A percentile compares a stretch with the other conserved stretches of the same genome.
These are phyloP conservation scores for Aspergillus tanneri DNA, from an alignment of 2,329 filamentous ascomycete species.

Conservation along the genomic window DNA sequence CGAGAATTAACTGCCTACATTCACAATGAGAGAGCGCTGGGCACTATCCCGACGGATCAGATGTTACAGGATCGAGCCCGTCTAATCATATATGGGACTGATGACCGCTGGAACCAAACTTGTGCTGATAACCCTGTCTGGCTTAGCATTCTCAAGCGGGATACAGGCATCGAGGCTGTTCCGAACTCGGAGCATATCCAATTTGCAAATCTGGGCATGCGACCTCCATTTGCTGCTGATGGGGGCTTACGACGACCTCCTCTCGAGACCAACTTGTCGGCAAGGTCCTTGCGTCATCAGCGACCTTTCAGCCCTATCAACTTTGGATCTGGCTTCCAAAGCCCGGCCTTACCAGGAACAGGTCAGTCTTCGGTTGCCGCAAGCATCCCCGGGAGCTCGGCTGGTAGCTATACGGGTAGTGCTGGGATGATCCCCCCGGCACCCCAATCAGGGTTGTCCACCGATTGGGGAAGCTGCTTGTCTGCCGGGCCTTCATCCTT, in stretches of 20 bases:
- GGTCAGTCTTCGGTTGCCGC: constrained; percentile 36
- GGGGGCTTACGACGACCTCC: constrained; percentile 37
- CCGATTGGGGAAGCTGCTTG: constrained; percentile 36
- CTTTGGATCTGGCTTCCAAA: constrained; percentile 34
- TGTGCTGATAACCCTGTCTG: constrained; percentile 49
- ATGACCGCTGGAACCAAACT: constrained; percentile 45
- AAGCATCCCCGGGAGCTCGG: constrained; percentile 38
- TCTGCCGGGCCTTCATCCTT: constrained; percentile 32
- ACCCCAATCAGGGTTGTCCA: constrained; percentile 28
- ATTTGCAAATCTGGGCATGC: constrained; percentile 42
- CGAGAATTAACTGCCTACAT: constrained; percentile 43
- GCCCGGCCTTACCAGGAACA: constrained; percentile 30
- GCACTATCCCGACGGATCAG: constrained; percentile 38
- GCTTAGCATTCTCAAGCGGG: constrained; percentile 47
- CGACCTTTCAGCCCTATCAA: constrained; percentile 27
- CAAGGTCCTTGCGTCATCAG: constrained; percentile 24
- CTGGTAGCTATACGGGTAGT: constrained; percentile 38
- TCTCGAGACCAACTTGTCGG: constrained; percentile 34
- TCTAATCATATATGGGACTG: constrained; percentile 33
- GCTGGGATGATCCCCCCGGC: constrained; percentile 29
- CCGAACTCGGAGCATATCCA: constrained; percentile 35
- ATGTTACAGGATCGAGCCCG: constrained; percentile 40
- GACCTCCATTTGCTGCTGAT: constrained; percentile 43
- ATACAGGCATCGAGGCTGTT: constrained; percentile 38
- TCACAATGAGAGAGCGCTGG: constrained; percentile 32